A percentile compares a stretch with the other conserved stretches of the same genome.
Conservation (phyloP, 2,329 filamentous ascomycete species). For the Colletotrichum tamarilloi region DNA sequence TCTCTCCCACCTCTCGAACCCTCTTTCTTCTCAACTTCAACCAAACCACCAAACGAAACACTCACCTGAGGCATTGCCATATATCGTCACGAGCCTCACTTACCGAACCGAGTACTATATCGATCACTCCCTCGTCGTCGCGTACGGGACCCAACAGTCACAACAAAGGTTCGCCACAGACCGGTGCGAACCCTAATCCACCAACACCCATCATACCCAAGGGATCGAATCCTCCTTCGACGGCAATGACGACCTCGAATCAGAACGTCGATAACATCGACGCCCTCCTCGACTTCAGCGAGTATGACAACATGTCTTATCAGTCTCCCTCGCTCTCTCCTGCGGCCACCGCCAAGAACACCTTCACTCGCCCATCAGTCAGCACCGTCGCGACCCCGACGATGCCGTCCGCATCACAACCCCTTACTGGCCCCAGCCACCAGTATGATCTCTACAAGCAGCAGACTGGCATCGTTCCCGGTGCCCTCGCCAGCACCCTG, state of each 20-base stretch:
- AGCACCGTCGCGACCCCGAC: constrained; percentile 66
- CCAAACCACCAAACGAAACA: constrained; percentile 25
- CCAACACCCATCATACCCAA: constrained; percentile 2
- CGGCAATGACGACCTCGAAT: constrained; percentile 52
- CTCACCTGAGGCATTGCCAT: constrained; percentile 7
- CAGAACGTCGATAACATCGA: constrained; percentile 65
- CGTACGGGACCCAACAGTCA: not conserved
- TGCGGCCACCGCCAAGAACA: constrained; percentile 61
- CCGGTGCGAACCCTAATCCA: constrained; percentile 6
- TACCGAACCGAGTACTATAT: not conserved
- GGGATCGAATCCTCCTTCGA: constrained; percentile 24
- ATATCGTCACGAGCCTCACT: constrained; percentile 26
- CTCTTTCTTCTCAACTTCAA: constrained; percentile 21
- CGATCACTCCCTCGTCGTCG: not conserved
- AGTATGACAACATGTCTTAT: constrained; percentile 71
- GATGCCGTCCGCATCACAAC: constrained; percentile 62
- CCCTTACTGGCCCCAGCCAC: constrained; percentile 85
- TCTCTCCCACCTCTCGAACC: constrained; percentile 27
- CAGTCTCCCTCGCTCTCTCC: constrained; percentile 72
- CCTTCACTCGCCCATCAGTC: constrained; percentile 62
- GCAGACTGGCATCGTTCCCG: constrained; percentile 90
- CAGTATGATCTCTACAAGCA: constrained; percentile 97
- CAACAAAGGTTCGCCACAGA: not conserved
- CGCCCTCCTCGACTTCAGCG: constrained; percentile 69
- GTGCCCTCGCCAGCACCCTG: constrained; percentile 83